These are phyloP conservation scores for Geosmithia morbida DNA, from an alignment of 2,329 filamentous ascomycete species.

Conservation along the genomic window DNA sequence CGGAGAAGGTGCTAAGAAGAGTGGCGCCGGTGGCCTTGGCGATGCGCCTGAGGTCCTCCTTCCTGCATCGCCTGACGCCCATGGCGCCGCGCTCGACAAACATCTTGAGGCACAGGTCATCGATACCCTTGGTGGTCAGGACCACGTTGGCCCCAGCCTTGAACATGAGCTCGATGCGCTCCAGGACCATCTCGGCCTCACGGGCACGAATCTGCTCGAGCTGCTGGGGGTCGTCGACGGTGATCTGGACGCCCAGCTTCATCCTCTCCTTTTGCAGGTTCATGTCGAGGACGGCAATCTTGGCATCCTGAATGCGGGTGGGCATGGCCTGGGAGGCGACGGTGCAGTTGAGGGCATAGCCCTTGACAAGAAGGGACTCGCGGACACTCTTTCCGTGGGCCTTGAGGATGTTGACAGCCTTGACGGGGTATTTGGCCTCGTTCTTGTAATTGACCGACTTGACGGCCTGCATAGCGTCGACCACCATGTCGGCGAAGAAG, in stretches of 20 bases:
- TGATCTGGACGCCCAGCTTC: constrained; percentile 98
- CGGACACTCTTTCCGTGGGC: constrained; percentile 86
- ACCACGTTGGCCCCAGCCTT: constrained; percentile 95
- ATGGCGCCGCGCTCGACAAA: constrained; percentile 93
- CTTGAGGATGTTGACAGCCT: constrained; percentile 97
- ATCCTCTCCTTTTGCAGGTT: constrained; percentile 98
- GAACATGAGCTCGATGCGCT: constrained; percentile 92
- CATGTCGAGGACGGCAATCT: constrained; percentile 95
- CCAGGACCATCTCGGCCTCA: constrained; percentile 84
- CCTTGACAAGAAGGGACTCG: constrained; percentile 85
- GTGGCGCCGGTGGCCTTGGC: constrained; percentile 92
- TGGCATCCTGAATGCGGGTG: constrained; percentile 81
- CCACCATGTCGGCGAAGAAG: constrained; percentile 95
- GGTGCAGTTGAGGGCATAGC: constrained; percentile 96
- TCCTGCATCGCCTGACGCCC: constrained; percentile 93
- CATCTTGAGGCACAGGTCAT: constrained; percentile 86
- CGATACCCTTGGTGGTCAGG: constrained; percentile 95
- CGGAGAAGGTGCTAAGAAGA: constrained; percentile 81
- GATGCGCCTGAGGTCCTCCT: constrained; percentile 92
- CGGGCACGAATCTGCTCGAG: constrained; percentile 92
- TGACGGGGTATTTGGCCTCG: constrained; percentile 94
- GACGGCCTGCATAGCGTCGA: constrained; percentile 90
- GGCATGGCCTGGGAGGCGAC: constrained; percentile 97
- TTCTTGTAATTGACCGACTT: constrained; percentile 83
- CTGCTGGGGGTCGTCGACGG: constrained; percentile 92